Evolutionary conservation across 345 rosid genomes (phyloP).

Genomic region (Crucihimalaya himalaica): DNA sequence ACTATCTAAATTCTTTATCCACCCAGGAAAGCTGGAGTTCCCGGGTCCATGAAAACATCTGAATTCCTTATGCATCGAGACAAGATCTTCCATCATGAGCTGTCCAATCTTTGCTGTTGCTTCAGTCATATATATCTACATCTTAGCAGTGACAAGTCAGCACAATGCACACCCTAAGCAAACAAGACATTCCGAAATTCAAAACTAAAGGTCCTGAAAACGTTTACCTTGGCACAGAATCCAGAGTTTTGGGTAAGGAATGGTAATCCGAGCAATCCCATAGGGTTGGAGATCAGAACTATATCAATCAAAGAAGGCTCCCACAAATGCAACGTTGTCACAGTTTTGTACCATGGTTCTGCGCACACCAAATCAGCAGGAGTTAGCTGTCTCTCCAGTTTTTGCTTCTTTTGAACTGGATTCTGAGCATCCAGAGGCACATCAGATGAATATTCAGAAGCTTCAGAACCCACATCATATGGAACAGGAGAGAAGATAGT

Average conservation of each 20-base stretch:
- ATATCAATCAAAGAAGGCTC: constrained; percentile 71
- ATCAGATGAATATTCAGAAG: constrained; percentile 18
- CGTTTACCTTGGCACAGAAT: constrained; percentile 77
- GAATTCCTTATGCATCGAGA: constrained; percentile 71
- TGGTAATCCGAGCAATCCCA: constrained; percentile 87
- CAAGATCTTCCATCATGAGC: constrained; percentile 90
- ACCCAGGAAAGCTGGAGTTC: constrained; percentile 52
- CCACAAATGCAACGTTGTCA: constrained; percentile 71
- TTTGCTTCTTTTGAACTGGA: constrained; percentile 48
- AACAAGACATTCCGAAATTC: constrained; percentile 3
- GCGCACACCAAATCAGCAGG: constrained; percentile 53
- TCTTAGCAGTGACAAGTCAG: constrained; percentile 28
- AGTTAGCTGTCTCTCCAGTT: constrained; percentile 45
- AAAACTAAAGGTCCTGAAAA: constrained; percentile 1
- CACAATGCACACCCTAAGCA: constrained; percentile 4
- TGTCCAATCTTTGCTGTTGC: constrained; percentile 72
- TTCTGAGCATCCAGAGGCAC: constrained; percentile 31
- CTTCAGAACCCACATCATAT: constrained; percentile 34
- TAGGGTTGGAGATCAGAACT: constrained; percentile 73
- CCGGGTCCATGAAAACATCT: constrained; percentile 58
- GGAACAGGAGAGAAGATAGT: constrained; percentile 67
- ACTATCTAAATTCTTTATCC: constrained; percentile 73
- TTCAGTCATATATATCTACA: constrained; percentile 75
- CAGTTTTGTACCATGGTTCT: constrained; percentile 86
- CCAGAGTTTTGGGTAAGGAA: constrained; percentile 60